Percentiles rank a stretch among this genome's conserved stretches.
Evolutionary conservation across 495 filamentous ascomycete species (phyloP).

Genomic region (Cenococcum geophilum): DNA sequence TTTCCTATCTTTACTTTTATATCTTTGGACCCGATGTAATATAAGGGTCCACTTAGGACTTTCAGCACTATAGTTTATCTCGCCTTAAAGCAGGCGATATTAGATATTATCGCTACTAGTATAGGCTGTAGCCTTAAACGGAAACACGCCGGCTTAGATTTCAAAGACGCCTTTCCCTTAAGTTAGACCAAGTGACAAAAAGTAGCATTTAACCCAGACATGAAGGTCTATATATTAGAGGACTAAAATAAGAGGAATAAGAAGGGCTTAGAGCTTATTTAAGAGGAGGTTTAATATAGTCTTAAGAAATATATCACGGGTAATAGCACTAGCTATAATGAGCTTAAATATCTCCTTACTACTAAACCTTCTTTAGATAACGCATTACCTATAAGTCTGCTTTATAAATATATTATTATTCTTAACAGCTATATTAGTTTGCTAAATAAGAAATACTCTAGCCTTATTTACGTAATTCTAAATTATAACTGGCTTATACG

Average conservation of each 20-base stretch:
- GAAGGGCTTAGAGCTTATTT: conserved; percentile 55
- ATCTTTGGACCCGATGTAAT: conserved; percentile 11
- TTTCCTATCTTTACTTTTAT: neutral
- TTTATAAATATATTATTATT: conserved; percentile 70
- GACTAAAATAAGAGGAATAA: conserved; percentile 44
- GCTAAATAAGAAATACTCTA: conserved; percentile 65
- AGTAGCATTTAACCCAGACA: conserved; percentile 66
- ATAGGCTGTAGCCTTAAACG: conserved; percentile 30
- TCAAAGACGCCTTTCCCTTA: conserved; percentile 33
- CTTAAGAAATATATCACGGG: conserved; percentile 61
- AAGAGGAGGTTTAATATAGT: conserved; percentile 65
- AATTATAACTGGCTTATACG: conserved; percentile 77
- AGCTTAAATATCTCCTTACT: conserved; percentile 62
- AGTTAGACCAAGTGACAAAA: conserved; percentile 37
- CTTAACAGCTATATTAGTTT: conserved; percentile 66
- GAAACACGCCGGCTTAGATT: conserved; percentile 41
- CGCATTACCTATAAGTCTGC: conserved; percentile 47
- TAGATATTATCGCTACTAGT: conserved; percentile 33
- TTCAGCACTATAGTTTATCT: conserved; percentile 42
- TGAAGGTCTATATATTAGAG: conserved; percentile 55
- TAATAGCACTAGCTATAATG: conserved; percentile 66
- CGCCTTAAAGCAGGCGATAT: conserved; percentile 37
- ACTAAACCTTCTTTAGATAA: conserved; percentile 44
- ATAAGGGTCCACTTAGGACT: neutral
- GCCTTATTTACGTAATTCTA: conserved; percentile 66